These are phyloP conservation scores for Syzygium syzygioides DNA, from an alignment of 441 rosid genomes.

Conservation along the genomic window DNA sequence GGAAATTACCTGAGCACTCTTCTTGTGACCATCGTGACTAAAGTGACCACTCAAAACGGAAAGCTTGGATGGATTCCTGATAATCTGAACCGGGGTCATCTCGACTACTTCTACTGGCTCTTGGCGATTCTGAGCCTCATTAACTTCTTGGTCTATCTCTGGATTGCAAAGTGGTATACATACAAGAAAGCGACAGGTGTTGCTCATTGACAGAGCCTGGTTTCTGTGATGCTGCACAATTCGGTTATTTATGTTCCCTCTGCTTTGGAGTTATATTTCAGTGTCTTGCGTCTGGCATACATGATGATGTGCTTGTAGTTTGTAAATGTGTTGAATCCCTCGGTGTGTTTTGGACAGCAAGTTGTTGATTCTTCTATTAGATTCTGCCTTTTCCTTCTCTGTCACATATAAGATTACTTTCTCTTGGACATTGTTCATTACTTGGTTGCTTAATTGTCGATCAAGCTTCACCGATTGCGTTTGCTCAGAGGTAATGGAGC, in stretches of 20 bases:
- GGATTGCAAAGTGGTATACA: conserved; percentile 64
- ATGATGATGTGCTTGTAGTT: background rate
- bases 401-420: background rate
- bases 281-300: background rate
- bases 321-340: background rate
- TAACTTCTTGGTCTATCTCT: conserved; percentile 62
- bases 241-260: background rate
- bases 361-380: background rate
- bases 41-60: conserved; percentile 38
- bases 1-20: conserved; percentile 83
- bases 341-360: background rate
- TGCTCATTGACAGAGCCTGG: conserved; percentile 6
- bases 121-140: conserved; percentile 52
- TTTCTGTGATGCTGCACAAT: background rate
- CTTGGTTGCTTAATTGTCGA: background rate
- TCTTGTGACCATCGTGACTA: conserved; percentile 71
- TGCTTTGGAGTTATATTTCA: background rate
- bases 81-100: conserved; percentile 70
- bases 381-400: background rate
- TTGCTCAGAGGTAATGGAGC: background rate
- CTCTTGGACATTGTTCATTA: background rate
- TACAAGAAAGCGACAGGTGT: conserved; percentile 62
- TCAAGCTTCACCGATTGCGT: background rate
- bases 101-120: conserved; percentile 75
- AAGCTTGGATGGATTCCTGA: conserved; percentile 87